Evolutionary conservation across 208 protist genomes (phyloP).

Genomic region (Leishmania mexicana): DNA sequence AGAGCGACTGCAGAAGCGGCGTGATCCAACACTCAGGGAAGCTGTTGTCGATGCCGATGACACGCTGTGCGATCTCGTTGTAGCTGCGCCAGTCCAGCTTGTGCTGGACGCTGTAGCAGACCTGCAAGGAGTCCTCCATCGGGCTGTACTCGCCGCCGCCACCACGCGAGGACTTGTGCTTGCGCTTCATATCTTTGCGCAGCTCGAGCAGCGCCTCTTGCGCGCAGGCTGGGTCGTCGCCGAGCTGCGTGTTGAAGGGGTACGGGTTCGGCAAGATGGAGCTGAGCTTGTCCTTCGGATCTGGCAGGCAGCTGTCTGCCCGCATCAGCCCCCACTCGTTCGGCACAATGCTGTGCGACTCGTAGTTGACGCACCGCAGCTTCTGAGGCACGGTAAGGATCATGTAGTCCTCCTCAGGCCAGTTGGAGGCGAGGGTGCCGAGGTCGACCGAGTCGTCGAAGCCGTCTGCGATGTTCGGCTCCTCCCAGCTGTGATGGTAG

Average conservation of each 20-base stretch:
- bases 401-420: conserved; percentile 90
- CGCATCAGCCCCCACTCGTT: conserved; percentile 84
- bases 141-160: conserved; percentile 70
- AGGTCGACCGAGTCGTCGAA: conserved; percentile 62
- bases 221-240: conserved; percentile 75
- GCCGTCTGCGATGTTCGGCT: conserved; percentile 68
- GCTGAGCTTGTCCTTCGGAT: conserved; percentile 87
- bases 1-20: conserved; percentile 81
- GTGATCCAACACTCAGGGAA: conserved; percentile 91
- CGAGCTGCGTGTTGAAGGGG: conserved; percentile 83
- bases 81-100: conserved; percentile 80
- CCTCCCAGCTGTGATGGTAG: conserved; percentile 72
- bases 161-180: conserved; percentile 52
- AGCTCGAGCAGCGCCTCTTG: conserved; percentile 73
- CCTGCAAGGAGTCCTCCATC: conserved; percentile 79
- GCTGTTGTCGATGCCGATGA: conserved; percentile 88
- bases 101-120: conserved; percentile 86
- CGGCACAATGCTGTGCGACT: conserved; percentile 41
- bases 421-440: conserved; percentile 71
- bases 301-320: conserved; percentile 75
- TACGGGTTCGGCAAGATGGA: conserved; percentile 84
- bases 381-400: conserved; percentile 83
- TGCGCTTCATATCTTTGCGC: conserved; percentile 82
- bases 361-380: conserved; percentile 72
- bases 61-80: conserved; percentile 80